Evolutionary conservation across 1,284 basidiomycete genomes (phyloP), one percentile per base, ranked within the genome.

Genomic region (Ganoderma leucocontextum): DNA sequence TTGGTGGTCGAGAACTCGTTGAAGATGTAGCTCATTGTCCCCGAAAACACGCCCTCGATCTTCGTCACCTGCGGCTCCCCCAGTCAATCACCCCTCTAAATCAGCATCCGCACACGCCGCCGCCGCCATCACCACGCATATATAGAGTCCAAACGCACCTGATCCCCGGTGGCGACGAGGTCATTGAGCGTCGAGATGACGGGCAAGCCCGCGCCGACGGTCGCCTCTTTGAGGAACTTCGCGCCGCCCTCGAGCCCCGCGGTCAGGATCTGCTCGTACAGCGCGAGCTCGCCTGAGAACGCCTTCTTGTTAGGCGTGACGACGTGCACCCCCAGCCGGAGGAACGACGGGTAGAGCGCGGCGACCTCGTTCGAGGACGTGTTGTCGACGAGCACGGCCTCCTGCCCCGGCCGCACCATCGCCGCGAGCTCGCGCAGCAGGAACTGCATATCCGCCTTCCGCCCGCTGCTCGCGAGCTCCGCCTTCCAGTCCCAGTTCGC

Each of bases 291-390:
- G 0, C 93, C 91, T 4, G 95, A 97, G 78, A 93, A 95, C 0
- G 94, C 97, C 83, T 99, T 99, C 82, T 99, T 99, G 86, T 99
- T 99, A 17, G 98, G 97, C 0, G 97, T 99, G 57, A 98, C 91
- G 72, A 99, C 89, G 78, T 92, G 89, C 65, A 99, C 87, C 9
- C 96, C 96, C 8, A 87, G 87, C 64, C 84, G 82, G 67, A 99
- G 83, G 82, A 97, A 93, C 36, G 84, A 81, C 0, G 98, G 95
- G 80, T 99, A 99, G 69, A 93, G 80, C 35, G 85, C 83, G 2
- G 97, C 97, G 44, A 99, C 89, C 19, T 84, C 85, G 62, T 97
- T 93, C 49, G 94, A 92, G 1, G 96, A 95, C 0, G 98, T 99
- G 80, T 97, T 98, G 82, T 99, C 97, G 68, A 99, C 93, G 25